Evolutionary conservation across 2,329 filamentous ascomycete species (phyloP), one percentile per base, ranked within the genome.

Genomic region (Pseudogymnoascus sp.): DNA sequence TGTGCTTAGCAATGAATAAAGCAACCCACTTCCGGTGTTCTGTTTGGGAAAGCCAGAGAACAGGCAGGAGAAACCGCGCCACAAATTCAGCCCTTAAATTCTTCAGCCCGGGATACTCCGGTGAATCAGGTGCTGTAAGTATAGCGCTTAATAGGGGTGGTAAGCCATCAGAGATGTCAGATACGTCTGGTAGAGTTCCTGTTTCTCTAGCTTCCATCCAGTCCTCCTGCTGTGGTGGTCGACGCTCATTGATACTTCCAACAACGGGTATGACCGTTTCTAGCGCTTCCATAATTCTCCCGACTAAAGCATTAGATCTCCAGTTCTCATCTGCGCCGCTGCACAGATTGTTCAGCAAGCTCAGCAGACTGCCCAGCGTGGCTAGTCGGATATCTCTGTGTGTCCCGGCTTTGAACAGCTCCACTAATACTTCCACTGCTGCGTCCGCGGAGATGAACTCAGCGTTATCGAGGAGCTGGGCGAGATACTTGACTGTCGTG

Each of bases 401-500:
- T 4, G 69, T 69, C 3, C 68, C 66, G 11, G 64, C 69, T 4
- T 64, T 64, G 2, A 75, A 66, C 5, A 78, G 64, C 4, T 64
- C 65, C 1, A 66, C 59, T 4, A 79, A 66, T 0, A 76, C 64
- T 0, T 70, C 67, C 0, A 28, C 23, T 16, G 74, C 64, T 14
- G 67, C 66, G 0, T 67, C 61, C 14, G 72, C 66, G 5, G 72
- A 69, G 8, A 78, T 67, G 36, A 73, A 75, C 0, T 70, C 64
- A 0, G 73, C 67, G 8, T 69, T 65, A 5, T 72, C 63, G 14
- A 78, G 66, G 2, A 77, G 61, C 63, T 78, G 72, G 1, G 75
- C 75, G 1, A 79, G 69, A 42, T 74, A 69, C 60, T 79, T 78
- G 52, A 77, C 70, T 1, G 77, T 78, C 38, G 75, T 78, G 3